Evolutionary conservation across 768 basidiomycete species (phyloP).

Genomic region (Symmetrospora coprosmae): DNA sequence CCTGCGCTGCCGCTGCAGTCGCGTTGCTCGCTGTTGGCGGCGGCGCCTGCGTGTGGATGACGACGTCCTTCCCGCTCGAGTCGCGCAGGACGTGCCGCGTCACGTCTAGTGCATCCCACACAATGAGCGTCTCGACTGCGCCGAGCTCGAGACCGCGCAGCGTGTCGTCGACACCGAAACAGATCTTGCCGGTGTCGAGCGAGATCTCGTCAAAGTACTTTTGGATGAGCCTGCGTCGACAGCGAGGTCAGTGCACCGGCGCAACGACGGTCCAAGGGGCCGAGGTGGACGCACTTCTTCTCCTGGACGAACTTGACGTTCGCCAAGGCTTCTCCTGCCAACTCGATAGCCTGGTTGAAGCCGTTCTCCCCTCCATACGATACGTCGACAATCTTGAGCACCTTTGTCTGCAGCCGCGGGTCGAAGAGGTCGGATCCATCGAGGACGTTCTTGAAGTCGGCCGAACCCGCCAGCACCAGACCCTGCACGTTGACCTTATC

Average conservation of each 20-base stretch:
- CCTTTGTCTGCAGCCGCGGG: conserved; percentile 65
- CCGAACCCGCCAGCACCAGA: conserved; percentile 85
- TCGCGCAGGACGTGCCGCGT: conserved; percentile 77
- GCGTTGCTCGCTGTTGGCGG: conserved; percentile 26
- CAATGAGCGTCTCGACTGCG: conserved; percentile 88
- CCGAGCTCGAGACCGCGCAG: conserved; percentile 92
- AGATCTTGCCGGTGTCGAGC: conserved; percentile 87
- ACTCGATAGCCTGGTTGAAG: conserved; percentile 98
- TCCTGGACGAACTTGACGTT: conserved; percentile 99
- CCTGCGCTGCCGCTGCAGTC: conserved; percentile 19
- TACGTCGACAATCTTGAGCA: conserved; percentile 97
- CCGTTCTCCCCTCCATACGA: conserved; percentile 98
- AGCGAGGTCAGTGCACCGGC: neutral
- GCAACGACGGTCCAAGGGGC: too few species aligned
- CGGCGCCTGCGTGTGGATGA: conserved; percentile 51
- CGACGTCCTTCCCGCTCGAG: conserved; percentile 63
- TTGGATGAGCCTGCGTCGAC: conserved; percentile 55
- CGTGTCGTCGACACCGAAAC: conserved; percentile 94
- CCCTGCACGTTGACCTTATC: conserved; percentile 98
- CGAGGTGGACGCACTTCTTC: conserved; percentile 46
- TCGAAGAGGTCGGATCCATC: conserved; percentile 95
- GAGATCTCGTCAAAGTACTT: conserved; percentile 99
- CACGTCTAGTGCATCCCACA: conserved; percentile 94
- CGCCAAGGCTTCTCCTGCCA: conserved; percentile 83
- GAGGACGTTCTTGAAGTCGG: conserved; percentile 97